Evolutionary conservation across 2,329 filamentous ascomycete genomes (phyloP), one percentile per base, ranked within the genome.

Genomic region (Trichoderma citrinoviride): DNA sequence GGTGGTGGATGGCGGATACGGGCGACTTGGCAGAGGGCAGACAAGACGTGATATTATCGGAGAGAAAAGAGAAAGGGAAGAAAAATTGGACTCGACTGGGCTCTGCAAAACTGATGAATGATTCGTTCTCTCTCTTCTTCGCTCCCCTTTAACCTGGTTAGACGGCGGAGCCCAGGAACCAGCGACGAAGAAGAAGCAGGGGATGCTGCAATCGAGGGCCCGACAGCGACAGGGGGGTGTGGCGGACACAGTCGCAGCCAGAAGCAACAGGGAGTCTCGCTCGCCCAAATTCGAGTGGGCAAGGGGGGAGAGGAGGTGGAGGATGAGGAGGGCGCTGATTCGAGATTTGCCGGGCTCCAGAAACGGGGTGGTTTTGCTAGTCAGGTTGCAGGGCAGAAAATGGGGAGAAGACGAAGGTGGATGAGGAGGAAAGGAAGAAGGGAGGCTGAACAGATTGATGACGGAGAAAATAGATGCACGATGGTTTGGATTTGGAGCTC

Each of bases 101-200:
- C 53, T 64, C 61, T 64, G 53, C 61, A 64, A 46, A 37, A 43
- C 43, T 64, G 53, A 64, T 64, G 53, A 64, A 64, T 56, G 61
- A 29, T 64, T 56, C 44, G 61, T 64, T 49, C 40, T 27, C 29
- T 55, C 29, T 50, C 37, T 52, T 47, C 15, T 23, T 61, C 27
- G 40, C 57, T 64, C 61, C 61, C 61, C 53, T 64, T 57, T 64
- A 56, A 52, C 60, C 49, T 61, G 50, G 47, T 57, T 37, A 60
- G 47, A 54, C 21, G 53, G 47, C 58, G 53, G 60, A 63, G 60
- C 52, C 33, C 33, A 37, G 33, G 33, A 37, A 37, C 33, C 65
- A 66, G 52, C 52, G 56, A 62, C 64, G 44, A 44, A 56, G 55
- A 43, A 15, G 44, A 52, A 54, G 64, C 56, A 62, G 58, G 64